Base-by-base conservation (phyloP, 371 early-diverging fungal species). In the Rhizomucor pusillus region DNA sequence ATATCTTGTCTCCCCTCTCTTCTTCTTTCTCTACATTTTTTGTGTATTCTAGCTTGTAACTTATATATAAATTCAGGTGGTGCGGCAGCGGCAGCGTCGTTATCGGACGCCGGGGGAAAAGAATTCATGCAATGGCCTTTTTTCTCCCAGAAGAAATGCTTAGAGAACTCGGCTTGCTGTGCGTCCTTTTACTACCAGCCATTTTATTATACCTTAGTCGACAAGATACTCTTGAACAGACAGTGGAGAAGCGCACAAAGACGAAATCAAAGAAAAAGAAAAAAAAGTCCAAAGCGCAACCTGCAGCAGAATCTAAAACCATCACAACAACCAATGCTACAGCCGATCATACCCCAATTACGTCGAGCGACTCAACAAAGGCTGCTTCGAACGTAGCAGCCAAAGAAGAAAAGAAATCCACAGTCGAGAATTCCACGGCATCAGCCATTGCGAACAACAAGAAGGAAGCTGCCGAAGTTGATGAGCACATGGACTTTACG, bases 401-500 rank as follows among this genome's bases (percentile, higher is more conserved):
- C 29, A 41, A 57, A 39, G 20, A 45, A 18, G 47, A 60, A 18
- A 33, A 24, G 61, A 63, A 46, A 43, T 29, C 11, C 19, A 55
- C 12, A 60, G 43, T 48, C 12, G 19, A n/a, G n/a, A n/a, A 48
- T 20, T 11, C 12, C 45, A 35, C 20, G 37, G 14, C 1, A 6
- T 10, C 24, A 9, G 47, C 22, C 6, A 37, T 39, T 35, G 36
- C 37, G 29, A 39, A 36, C 16, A 43, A 29, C 44, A 39, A 33
- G 40, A 22, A 51, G 22, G 7, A 29, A 5, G 29, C 29, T 29
- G 29, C 29, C 36, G 75, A 75, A 36, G 59, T 75, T 29, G 77
- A 77, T 44, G 63, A 73, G 16, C 68, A 74, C 44, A 69, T 77
- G 70, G 74, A 74, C 57, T 59, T 40, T 4, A 74, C 72, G 5